Conservation (phyloP, 2,329 filamentous ascomycete genomes). For the Colletotrichum sp. region DNA sequence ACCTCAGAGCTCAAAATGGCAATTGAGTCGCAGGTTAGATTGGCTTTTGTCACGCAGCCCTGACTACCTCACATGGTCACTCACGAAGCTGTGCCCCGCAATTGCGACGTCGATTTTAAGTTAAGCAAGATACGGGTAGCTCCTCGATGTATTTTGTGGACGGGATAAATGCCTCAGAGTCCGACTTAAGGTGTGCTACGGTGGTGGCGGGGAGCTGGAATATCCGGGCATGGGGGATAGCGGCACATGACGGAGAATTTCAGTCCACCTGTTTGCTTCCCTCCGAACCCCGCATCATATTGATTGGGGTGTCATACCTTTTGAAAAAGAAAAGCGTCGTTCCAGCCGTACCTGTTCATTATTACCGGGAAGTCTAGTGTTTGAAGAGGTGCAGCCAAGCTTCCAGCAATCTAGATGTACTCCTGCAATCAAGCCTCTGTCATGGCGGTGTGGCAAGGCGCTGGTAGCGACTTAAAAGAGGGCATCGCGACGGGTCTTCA, state of each 20-base stretch:
- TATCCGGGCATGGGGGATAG: not conserved
- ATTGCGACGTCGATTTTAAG: not conserved
- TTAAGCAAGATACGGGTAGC: not conserved
- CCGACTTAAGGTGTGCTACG: not conserved
- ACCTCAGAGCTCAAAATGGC: not conserved
- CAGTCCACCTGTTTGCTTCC: constrained; percentile 9
- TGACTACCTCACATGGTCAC: not conserved
- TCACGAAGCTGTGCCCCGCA: not conserved
- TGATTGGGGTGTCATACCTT: not conserved
- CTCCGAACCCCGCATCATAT: not conserved
- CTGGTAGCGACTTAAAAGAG: not conserved
- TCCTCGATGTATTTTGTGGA: not conserved
- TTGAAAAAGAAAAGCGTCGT: not conserved
- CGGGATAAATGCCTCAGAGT: not conserved
- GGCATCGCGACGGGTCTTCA: not conserved
- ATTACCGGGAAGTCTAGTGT: not conserved
- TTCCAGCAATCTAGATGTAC: not conserved
- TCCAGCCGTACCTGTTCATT: not conserved
- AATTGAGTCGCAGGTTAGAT: not conserved
- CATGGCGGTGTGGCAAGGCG: not conserved
- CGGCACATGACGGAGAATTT: not conserved
- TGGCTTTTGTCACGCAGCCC: not conserved
- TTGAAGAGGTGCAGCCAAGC: constrained; percentile 7
- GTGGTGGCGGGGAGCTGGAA: not conserved
- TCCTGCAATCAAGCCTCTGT: not conserved